phyloP scores from a whole-genome alignment of 768 basidiomycete genomes.

The Russula sp. region DNA sequence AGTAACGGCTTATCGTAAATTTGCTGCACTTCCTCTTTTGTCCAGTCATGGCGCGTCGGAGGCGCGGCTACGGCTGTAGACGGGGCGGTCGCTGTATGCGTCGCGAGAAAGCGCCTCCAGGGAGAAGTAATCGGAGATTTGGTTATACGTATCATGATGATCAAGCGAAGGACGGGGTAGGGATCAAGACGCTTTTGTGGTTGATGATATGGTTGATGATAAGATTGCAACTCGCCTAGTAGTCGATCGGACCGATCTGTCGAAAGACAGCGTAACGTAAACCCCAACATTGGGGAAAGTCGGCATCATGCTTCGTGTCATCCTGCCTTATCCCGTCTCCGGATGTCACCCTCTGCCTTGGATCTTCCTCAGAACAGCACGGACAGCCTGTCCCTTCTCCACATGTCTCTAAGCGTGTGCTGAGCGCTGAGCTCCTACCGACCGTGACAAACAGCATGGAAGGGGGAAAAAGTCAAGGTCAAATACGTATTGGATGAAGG shows the following conservation, averaged over 20 bases:
- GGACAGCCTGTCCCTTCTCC: background rate
- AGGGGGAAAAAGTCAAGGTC: background rate
- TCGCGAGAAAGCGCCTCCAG: conserved; percentile 56
- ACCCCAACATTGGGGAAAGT: conserved; percentile 6
- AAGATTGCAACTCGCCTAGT: background rate
- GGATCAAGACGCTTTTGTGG: background rate
- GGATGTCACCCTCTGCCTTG: too few species aligned
- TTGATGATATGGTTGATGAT: background rate
- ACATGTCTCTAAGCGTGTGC: background rate
- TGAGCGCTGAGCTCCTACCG: too few species aligned
- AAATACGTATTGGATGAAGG: background rate
- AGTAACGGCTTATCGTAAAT: conserved; percentile 86
- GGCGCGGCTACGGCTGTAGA: conserved; percentile 28
- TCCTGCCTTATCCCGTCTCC: too few species aligned
- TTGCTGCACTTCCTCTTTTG: conserved; percentile 72
- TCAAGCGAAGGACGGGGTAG: background rate
- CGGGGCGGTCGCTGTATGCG: conserved; percentile 45
- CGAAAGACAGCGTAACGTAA: background rate
- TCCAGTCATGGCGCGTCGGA: conserved; percentile 63
- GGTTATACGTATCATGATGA: conserved; percentile 43
- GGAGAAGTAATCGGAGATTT: conserved; percentile 29
- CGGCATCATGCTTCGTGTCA: too few species aligned
- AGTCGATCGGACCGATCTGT: background rate
- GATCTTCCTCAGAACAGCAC: too few species aligned
- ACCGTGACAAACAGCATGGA: background rate